A percentile compares a stretch with the other conserved stretches of the same genome.
phyloP scores from a whole-genome alignment of 129 eudicot genomes.

The Centella asiatica region DNA sequence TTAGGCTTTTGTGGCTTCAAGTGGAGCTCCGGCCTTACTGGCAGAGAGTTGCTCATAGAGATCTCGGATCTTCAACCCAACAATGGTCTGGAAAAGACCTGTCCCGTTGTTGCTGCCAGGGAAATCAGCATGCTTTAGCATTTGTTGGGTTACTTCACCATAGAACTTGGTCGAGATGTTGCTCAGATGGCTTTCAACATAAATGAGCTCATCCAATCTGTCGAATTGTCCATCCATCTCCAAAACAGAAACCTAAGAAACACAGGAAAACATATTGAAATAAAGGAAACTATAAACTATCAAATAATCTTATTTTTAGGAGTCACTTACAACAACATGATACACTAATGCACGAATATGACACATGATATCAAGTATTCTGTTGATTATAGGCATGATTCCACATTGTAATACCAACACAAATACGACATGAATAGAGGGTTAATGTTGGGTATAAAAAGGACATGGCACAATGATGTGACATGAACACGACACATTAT shows the following conservation, averaged over 20 bases:
- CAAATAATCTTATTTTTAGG: not conserved
- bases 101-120: conserved; percentile 99
- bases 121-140: conserved; percentile 86
- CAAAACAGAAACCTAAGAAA: conserved; percentile 69
- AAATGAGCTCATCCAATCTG: conserved; percentile 88
- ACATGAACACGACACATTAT: too few species aligned
- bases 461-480: too few species aligned
- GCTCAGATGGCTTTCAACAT: conserved; percentile 94
- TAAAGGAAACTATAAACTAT: not conserved
- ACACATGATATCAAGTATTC: too few species aligned
- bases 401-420: too few species aligned
- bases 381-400: too few species aligned
- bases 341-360: too few species aligned
- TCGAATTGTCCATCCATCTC: conserved; percentile 99
- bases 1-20: conserved; percentile 75
- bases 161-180: conserved; percentile 89
- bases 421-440: too few species aligned
- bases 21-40: conserved; percentile 42
- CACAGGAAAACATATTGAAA: conserved; percentile 13
- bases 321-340: too few species aligned
- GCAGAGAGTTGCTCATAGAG: conserved; percentile 78
- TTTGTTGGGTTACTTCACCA: conserved; percentile 94
- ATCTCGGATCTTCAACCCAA: conserved; percentile 87
- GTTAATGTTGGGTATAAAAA: too few species aligned
- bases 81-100: conserved; percentile 89